phyloP scores from a whole-genome alignment of 2,329 filamentous ascomycete species.

The Fusarium ramigenum region DNA sequence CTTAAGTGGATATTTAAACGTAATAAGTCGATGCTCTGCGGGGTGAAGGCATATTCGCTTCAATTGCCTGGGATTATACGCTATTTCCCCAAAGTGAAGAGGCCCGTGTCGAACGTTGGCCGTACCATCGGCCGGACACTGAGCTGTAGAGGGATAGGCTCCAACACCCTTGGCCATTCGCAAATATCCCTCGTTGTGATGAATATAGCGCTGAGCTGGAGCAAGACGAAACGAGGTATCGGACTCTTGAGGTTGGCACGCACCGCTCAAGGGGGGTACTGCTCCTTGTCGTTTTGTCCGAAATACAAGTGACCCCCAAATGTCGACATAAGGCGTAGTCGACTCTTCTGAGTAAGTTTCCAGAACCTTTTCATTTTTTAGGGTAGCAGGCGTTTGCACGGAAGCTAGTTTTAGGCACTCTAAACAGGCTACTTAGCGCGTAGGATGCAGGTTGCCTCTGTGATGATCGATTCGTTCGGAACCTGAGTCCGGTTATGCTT shows the following conservation, averaged over 20 bases:
- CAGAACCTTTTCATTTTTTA: constrained; percentile 17
- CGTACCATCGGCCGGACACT: constrained; percentile 10
- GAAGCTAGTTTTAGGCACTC: neutral
- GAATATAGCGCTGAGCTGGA: neutral
- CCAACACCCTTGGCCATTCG: neutral
- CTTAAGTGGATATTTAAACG: constrained; percentile 33
- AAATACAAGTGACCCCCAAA: neutral
- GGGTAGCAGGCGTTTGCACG: neutral
- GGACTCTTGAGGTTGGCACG: neutral
- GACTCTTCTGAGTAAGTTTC: constrained; percentile 15
- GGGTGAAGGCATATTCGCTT: constrained; percentile 9
- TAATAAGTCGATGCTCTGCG: constrained; percentile 28
- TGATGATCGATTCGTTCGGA: constrained; percentile 16
- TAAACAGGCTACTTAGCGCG: neutral
- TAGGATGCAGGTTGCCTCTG: neutral
- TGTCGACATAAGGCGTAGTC: constrained; percentile 6
- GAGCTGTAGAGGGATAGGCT: constrained; percentile 9
- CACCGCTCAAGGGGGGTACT: neutral
- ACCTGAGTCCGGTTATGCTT: constrained; percentile 6
- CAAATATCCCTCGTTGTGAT: constrained; percentile 18
- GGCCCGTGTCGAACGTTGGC: neutral
- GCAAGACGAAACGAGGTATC: neutral
- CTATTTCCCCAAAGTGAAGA: constrained; percentile 8
- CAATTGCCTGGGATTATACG: neutral
- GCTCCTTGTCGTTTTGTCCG: neutral